Conservation (phyloP, 495 filamentous ascomycete genomes). For the Lepidopterella palustris region DNA sequence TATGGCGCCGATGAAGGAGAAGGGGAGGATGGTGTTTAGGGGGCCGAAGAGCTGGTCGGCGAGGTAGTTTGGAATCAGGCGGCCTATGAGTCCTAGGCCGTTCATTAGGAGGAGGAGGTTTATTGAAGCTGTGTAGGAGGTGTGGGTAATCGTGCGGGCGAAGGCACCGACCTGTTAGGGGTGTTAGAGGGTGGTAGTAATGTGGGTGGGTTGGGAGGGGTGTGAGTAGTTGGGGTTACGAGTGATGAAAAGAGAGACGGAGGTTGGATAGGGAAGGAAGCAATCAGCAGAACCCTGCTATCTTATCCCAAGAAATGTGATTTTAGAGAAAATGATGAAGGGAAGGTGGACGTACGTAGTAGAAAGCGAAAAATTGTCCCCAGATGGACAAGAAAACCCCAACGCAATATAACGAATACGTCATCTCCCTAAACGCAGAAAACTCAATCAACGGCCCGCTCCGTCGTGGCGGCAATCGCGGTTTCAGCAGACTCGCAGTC, state of each 20-base stretch:
- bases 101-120: conserved; percentile 36
- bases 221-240: background rate
- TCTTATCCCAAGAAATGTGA: too few relatives aligned
- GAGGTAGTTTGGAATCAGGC: conserved; percentile 33
- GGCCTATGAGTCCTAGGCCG: conserved; percentile 33
- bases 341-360: conserved; percentile 23
- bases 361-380: conserved; percentile 26
- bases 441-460: conserved; percentile 29
- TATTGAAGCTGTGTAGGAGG: conserved; percentile 28
- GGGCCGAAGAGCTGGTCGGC: conserved; percentile 32
- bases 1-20: conserved; percentile 18
- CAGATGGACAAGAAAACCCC: conserved; percentile 12
- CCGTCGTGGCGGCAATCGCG: conserved; percentile 27
- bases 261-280: too few relatives aligned
- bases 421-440: conserved; percentile 29
- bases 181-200: background rate
- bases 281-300: too few relatives aligned
- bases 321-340: background rate
- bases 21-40: conserved; percentile 35
- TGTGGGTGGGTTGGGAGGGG: background rate
- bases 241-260: background rate
- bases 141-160: conserved; percentile 25
- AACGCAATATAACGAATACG: conserved; percentile 28
- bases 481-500: conserved; percentile 20
- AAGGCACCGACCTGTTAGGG: conserved; percentile 21